Percentiles rank a stretch among this genome's conserved stretches.
Conservation (phyloP, 257 asterid genomes). For the Verbascum thapsus region DNA sequence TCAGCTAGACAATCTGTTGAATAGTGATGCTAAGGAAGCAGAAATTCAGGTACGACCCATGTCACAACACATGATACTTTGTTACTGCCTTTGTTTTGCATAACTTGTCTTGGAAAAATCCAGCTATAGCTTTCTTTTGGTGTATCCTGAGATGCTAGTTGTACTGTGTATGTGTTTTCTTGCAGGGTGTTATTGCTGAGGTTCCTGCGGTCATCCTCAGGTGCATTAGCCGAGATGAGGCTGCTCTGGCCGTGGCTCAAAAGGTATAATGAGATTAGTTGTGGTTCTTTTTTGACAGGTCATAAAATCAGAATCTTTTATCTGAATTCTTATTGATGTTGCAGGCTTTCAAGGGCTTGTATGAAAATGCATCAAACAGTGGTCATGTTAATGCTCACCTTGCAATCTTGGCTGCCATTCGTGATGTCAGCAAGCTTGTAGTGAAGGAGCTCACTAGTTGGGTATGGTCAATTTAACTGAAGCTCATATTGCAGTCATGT, state of each 20-base stretch:
- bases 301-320: slow-evolving; percentile 15
- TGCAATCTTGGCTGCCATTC: slow-evolving; percentile 75
- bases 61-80: background rate
- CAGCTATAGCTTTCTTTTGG: background rate
- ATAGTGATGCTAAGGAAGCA: slow-evolving; percentile 62
- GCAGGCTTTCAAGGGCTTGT: slow-evolving; percentile 89
- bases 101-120: background rate
- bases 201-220: slow-evolving; percentile 87
- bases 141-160: background rate
- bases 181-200: slow-evolving; percentile 82
- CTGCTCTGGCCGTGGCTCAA: slow-evolving; percentile 97
- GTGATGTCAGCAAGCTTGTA: slow-evolving; percentile 97
- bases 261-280: slow-evolving; percentile 49
- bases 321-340: slow-evolving; percentile 22
- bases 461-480: slow-evolving; percentile 54
- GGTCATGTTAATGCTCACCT: slow-evolving; percentile 80
- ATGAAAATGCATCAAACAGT: slow-evolving; percentile 74
- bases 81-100: slow-evolving; percentile 2
- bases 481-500: slow-evolving; percentile 1
- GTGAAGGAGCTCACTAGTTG: slow-evolving; percentile 98
- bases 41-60: slow-evolving; percentile 69
- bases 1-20: slow-evolving; percentile 81
- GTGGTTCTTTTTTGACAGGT: slow-evolving; percentile 10
- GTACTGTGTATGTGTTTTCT: slow-evolving; percentile 18
- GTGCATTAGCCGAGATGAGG: slow-evolving; percentile 94